Base-by-base conservation (phyloP, 305 asterid genomes). In the Solanum hybrid region DNA sequence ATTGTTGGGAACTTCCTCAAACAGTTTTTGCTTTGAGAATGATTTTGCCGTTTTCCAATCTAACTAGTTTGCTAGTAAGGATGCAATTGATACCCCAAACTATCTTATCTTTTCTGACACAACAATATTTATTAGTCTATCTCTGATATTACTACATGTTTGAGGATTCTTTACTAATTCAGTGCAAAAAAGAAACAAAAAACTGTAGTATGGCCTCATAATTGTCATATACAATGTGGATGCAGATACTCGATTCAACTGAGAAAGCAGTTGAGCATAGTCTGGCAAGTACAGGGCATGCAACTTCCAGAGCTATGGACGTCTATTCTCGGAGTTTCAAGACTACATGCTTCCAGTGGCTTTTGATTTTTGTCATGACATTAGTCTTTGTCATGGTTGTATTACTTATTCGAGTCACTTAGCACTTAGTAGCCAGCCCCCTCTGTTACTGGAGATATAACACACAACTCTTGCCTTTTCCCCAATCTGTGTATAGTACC, bases 181-280 rank as follows among this genome's bases (percentile, higher is more conserved):
- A 9, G 42, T 84, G 88, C 26, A 7, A 31, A 29, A 83, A 3
- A 31, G 87, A 46, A 31, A 57, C 16, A 22, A 22, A 85, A 51
- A 3, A 10, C 20, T 18, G 20, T 3, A 5, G 18, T 5, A 10
- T 78, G 33, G 1, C 34, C 33, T 51, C 34, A 67, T 29, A 29
- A 5, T 33, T 39, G 18, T 75, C 31, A 73, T 71, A 67, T 89
- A 61, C 78, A 4, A 22, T 90, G 34, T 90, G 87, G 37, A 18
- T 92, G 89, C 92, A 97, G 99, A 95, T 96, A 90, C 96, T 97
- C 1, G 98, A 96, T 92, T 97, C 98, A 67, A 97, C 98, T 8
- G 97, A 96, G 93, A 95, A 95, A 90, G 98, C 98, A 2, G 95
- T 97, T 22, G 99, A 97, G 90, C 97, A 95, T 91, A 96, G 98